A percentile compares a stretch with the other conserved stretches of the same genome.
Conservation (phyloP, 2,329 filamentous ascomycete genomes). For the Pseudogymnoascus sp. region DNA sequence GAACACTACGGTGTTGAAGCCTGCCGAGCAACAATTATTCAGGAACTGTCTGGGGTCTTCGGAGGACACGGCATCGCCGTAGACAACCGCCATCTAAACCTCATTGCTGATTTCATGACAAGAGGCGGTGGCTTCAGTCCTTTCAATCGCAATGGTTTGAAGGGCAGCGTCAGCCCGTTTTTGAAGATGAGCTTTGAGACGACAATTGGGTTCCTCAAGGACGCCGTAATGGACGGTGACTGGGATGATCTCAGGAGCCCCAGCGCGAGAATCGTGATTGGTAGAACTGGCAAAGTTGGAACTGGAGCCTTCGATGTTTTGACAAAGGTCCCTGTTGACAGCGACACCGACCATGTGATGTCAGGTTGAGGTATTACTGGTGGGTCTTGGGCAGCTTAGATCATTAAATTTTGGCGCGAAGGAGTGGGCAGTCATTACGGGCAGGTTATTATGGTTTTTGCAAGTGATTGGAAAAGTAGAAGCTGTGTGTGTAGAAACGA, state of each 20-base stretch:
- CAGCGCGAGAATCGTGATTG: constrained; percentile 80
- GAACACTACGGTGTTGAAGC: constrained; percentile 88
- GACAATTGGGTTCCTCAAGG: constrained; percentile 84
- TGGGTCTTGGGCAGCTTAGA: neutral
- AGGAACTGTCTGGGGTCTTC: constrained; percentile 81
- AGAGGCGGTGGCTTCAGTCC: constrained; percentile 78
- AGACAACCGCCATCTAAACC: constrained; percentile 82
- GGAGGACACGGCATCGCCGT: constrained; percentile 84
- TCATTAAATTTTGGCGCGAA: constrained; percentile 2
- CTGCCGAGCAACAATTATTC: constrained; percentile 76
- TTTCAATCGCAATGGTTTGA: constrained; percentile 86
- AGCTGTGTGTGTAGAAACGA: constrained; percentile 6
- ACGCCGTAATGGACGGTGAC: constrained; percentile 83
- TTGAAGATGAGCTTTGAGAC: constrained; percentile 99
- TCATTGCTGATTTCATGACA: constrained; percentile 99
- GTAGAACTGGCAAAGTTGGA: constrained; percentile 71
- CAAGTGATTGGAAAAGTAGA: constrained; percentile 1
- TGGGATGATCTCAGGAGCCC: constrained; percentile 82
- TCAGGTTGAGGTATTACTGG: neutral
- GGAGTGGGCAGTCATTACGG: neutral
- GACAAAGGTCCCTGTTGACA: constrained; percentile 37
- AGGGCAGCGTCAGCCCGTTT: constrained; percentile 78
- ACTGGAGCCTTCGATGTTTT: constrained; percentile 91
- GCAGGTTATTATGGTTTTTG: constrained; percentile 6
- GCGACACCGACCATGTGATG: neutral